Evolutionary conservation across 257 asterid species (phyloP).

Genomic region (Thymus mandschuricus): DNA sequence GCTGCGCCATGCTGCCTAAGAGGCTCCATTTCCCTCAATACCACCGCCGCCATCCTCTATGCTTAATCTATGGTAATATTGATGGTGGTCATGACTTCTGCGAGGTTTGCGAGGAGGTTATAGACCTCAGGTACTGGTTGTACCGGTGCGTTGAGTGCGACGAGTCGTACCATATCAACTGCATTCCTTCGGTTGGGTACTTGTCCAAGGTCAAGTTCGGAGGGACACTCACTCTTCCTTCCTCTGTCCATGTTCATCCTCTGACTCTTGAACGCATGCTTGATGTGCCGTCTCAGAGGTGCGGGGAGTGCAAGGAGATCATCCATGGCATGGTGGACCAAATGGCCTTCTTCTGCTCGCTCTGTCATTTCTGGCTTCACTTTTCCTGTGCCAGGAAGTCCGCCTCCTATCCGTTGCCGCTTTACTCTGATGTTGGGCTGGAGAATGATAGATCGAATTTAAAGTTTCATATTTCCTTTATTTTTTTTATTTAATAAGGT

Average conservation of each 20-base stretch:
- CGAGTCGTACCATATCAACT: slow-evolving; percentile 11
- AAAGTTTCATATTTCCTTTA: no score
- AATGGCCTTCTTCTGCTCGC: slow-evolving; percentile 15
- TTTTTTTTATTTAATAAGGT: no score
- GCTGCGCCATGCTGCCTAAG: slow-evolving; percentile 13
- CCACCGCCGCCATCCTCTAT: slow-evolving; percentile 16
- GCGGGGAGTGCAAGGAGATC: not conserved
- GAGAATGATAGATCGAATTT: no score
- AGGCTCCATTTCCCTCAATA: not conserved
- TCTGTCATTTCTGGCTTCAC: no score
- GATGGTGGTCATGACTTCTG: not conserved
- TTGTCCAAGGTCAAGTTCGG: slow-evolving; percentile 22
- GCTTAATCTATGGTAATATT: not conserved
- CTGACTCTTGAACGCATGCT: slow-evolving; percentile 26
- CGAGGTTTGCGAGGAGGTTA: slow-evolving; percentile 3
- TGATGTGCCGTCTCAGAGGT: not conserved
- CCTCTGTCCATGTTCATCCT: not conserved
- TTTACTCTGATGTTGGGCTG: no score
- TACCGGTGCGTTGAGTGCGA: slow-evolving; percentile 4
- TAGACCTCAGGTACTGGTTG: slow-evolving; percentile 1
- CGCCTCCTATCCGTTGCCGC: no score
- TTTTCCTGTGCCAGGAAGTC: not conserved
- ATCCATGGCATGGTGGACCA: slow-evolving; percentile 3
- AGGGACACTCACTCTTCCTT: not conserved
- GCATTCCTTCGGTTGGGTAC: slow-evolving; percentile 20